These are phyloP conservation scores for Brassica rapa DNA, from an alignment of 345 rosid genomes.

Conservation along the genomic window DNA sequence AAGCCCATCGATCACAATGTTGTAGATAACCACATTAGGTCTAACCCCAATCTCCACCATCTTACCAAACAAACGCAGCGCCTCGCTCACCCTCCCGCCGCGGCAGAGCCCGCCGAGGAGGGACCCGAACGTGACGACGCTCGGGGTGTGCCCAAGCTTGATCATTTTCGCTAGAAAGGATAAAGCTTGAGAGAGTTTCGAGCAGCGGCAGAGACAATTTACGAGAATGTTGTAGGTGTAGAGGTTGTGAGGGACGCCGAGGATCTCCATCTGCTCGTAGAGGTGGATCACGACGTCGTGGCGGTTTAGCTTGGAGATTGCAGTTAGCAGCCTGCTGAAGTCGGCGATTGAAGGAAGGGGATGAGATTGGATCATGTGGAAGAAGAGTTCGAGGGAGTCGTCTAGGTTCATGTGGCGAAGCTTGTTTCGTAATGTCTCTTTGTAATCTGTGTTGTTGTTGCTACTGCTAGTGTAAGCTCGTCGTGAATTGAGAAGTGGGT, in stretches of 20 bases:
- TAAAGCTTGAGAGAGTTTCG: constrained; percentile 16
- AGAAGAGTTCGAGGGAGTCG: constrained; percentile 40
- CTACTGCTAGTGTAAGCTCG: constrained; percentile 21
- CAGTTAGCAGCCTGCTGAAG: constrained; percentile 28
- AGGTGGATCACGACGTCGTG: constrained; percentile 37
- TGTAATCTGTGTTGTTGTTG: not conserved
- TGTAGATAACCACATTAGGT: constrained; percentile 34
- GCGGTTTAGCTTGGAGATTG: constrained; percentile 28
- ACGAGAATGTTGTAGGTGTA: constrained; percentile 30
- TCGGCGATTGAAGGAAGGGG: constrained; percentile 40
- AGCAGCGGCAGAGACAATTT: constrained; percentile 36
- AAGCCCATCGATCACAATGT: constrained; percentile 32
- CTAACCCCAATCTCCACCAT: constrained; percentile 26
- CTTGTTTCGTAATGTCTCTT: constrained; percentile 21
- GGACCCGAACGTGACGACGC: constrained; percentile 29
- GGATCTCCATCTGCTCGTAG: constrained; percentile 25
- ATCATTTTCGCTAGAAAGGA: constrained; percentile 37
- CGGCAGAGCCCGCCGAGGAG: constrained; percentile 29
- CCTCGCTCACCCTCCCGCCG: constrained; percentile 10
- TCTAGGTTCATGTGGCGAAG: constrained; percentile 28
- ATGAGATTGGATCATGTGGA: constrained; percentile 29
- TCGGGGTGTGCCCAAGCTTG: constrained; percentile 38
- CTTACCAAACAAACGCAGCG: constrained; percentile 8
- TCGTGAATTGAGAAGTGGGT: constrained; percentile 23
- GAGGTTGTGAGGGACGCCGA: constrained; percentile 29